Percentiles rank a stretch among this genome's conserved stretches.
phyloP scores from a whole-genome alignment of 108 stramenopile species.

The Cylindrotheca closterium region DNA sequence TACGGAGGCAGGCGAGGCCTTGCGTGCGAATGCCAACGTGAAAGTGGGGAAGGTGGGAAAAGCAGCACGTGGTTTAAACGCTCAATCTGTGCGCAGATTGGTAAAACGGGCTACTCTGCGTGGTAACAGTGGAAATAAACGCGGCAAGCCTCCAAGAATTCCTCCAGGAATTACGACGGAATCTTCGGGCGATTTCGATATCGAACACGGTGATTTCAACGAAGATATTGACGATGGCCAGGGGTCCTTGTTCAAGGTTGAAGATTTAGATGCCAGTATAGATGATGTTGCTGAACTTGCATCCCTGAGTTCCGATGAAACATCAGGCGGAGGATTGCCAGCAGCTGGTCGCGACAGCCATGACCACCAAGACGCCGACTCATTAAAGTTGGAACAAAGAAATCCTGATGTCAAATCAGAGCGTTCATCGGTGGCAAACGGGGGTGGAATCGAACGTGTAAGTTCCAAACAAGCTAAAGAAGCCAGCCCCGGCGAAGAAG shows the following conservation, averaged over 20 bases:
- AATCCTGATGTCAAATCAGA: conserved; percentile 5
- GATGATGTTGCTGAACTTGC: neutral
- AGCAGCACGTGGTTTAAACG: conserved; percentile 57
- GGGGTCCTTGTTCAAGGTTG: neutral
- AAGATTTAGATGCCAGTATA: neutral
- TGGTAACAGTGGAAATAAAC: conserved; percentile 48
- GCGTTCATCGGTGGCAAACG: neutral
- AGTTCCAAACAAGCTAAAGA: neutral
- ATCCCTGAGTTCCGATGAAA: neutral
- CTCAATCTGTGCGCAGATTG: conserved; percentile 65
- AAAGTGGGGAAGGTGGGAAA: conserved; percentile 68
- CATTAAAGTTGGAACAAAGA: neutral
- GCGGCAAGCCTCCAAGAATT: conserved; percentile 73
- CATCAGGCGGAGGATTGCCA: neutral
- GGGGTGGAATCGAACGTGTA: no score
- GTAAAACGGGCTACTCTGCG: conserved; percentile 48
- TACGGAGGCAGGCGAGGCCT: conserved; percentile 78
- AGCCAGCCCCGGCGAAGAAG: conserved; percentile 2
- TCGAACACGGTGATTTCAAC: neutral
- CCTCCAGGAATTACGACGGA: conserved; percentile 34
- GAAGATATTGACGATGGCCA: conserved; percentile 3
- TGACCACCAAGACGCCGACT: neutral
- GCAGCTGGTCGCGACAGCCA: neutral
- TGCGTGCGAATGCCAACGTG: conserved; percentile 71
- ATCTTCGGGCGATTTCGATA: neutral